Evolutionary conservation across 768 basidiomycete genomes (phyloP), one percentile per base, ranked within the genome.

Genomic region (Leccinellum rugosiceps): DNA sequence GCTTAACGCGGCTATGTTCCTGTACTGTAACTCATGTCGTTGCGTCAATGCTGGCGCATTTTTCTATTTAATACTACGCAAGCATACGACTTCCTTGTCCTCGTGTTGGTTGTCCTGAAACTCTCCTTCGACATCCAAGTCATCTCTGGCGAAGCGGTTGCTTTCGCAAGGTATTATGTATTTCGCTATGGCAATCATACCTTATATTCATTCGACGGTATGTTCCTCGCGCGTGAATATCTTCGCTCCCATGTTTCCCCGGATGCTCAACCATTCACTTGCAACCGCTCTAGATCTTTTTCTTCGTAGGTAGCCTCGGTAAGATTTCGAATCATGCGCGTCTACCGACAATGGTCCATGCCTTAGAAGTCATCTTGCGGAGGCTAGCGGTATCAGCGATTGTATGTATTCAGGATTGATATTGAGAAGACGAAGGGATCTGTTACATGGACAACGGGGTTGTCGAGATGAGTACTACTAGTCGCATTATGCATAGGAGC

Each of bases 11-110:
- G 51, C 14, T 15, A 34, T 62, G 8, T 58, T 63, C 7, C 6
- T 59, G 8, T 70, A 69, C 50, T 54, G 69, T 70, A 13, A 50
- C 68, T 52, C 6, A 17, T 14, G 3, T 31, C 6, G 4, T 48
- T 32, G 3, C 15, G 0, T 19, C 56, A 19, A 7, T 9, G 31
- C 17, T 3, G 8, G 19, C 25, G 45, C 58, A 28, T 41, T 63
- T 14, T n/a, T n/a, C n/a, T n/a, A n/a, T n/a, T n/a, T n/a, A n/a
- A 54, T 8, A 26, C 3, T 15, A 30, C 9, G 28, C 28, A 14
- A 69, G 69, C 68, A 25, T 70, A 60, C 15, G 61, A 72, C 32
- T 50, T 63, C 19, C 3, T 65, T 3, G 56, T 70, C 14, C 38
- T 70, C 15, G n/a, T 62, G 8, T 25, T 72, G 11, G 57, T 58